Evolutionary conservation across 1,139 yeast genomes (phyloP), one percentile per base, ranked within the genome.

Genomic region (Zygosaccharomyces sapae): DNA sequence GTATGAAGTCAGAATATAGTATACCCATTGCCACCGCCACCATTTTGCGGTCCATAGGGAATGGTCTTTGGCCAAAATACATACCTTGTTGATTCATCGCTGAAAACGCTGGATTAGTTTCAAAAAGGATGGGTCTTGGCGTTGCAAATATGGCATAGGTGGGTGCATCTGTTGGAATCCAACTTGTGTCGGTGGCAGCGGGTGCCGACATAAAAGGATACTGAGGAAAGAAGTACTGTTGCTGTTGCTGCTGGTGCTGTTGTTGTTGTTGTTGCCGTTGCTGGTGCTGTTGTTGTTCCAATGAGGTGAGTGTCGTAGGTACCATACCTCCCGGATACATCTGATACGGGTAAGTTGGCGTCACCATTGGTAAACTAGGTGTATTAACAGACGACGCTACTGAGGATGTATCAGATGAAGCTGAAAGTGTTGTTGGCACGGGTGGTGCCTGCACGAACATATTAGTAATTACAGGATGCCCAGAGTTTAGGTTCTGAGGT

Each of bases 271-370:
- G 24, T 2, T 22, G 24, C 7, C 6, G 24, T 4, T 33, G 38
- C 24, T 41, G 44, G 16, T 41, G 45, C 10, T 44, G 42, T 33
- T 47, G 46, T 8, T 43, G 45, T 25, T 29, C 35, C 22, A 38
- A 29, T 20, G 30, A 31, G 2, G 18, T 1, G 8, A 42, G 22
- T 22, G 33, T 4, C 19, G 44, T 24, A 35, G 49, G 13, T 22
- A 37, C 39, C 38, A 46, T 22, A 27, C 41, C 20, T 13, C 39
- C 41, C 6, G 41, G 22, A 20, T 25, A 38, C 41, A 38, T 38
- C 41, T 38, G 41, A 13, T 38, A 38, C 13, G 41, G 41, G n/a
- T 38, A 27, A 7, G 19, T 8, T 12, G 41, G 41, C 10, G 41
- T 13, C 18, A 38, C 30, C 9, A 38, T 18, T 18, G 41, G 41